Base-by-base conservation (phyloP, 2,329 filamentous ascomycete genomes). In the Monosporascus sp. region DNA sequence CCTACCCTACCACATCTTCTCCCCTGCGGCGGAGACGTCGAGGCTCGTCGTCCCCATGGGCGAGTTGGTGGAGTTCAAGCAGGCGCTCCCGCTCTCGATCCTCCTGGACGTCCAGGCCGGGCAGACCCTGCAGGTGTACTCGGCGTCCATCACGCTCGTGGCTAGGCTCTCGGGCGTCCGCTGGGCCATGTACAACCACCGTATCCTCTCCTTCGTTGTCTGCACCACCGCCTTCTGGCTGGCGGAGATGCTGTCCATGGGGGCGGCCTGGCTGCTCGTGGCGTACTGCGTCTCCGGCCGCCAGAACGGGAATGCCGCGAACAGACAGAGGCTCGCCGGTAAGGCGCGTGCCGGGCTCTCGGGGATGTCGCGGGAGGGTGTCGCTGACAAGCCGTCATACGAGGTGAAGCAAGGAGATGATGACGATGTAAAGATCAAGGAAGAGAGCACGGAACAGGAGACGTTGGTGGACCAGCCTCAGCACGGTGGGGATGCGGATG, bases 161-260 rank as follows among this genome's bases (percentile, higher is more conserved):
- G 92, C 93, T 5, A 81, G 84, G 51, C 84, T 97, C 59, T 79
- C 81, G 11, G 93, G 93, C 0, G 69, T 97, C 56, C 77, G 88
- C 48, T 94, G 88, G 84, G 64, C 92, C 52, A 96, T 99, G 89
- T 94, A 94, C 64, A 85, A 90, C 56, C 87, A 93, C 73, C 84
- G 88, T 14, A 64, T 94, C 37, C 69, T 84, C 2, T 85, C 85
- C 5, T 91, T 91, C 54, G 50, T 88, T 1, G 64, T 86, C 1
- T 88, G 91, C 63, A 89, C 86, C 0, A 70, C 75, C 1, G 61
- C 82, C 0, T 97, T 97, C 70, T 97, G 92, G 91, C 67, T 75
- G 1, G 82, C 84, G 14, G 91, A 93, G 65, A 78, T 95, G 63
- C 59, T 84, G 0, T 87, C 86, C 43, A 82, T 88, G 67, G 75